These are phyloP conservation scores for Colletotrichum eremochloae DNA, from an alignment of 2,329 filamentous ascomycete species.

Conservation along the genomic window DNA sequence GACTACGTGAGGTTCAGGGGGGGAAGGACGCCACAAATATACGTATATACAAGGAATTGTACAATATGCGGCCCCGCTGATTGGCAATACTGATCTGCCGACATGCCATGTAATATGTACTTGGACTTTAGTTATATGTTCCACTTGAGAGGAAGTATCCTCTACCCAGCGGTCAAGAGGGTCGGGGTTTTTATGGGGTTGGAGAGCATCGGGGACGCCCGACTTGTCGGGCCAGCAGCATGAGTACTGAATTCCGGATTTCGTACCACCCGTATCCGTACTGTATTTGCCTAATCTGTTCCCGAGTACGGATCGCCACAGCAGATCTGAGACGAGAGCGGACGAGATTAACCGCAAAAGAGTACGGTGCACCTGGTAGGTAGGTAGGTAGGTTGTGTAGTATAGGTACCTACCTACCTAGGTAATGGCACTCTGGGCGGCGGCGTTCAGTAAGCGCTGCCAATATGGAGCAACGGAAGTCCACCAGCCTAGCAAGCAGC, in stretches of 20 bases:
- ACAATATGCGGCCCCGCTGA: not conserved
- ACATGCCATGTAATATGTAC: not conserved
- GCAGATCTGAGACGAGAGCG: slow-evolving; percentile 15
- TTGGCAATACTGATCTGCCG: slow-evolving; percentile 34
- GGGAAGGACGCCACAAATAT: too few relatives aligned
- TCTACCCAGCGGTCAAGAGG: not conserved
- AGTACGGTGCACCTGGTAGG: too few relatives aligned
- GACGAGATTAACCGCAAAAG: not conserved
- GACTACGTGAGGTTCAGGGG: slow-evolving; percentile 8
- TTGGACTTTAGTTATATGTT: too few relatives aligned
- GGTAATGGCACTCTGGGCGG: not conserved
- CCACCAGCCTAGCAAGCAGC: slow-evolving; percentile 2
- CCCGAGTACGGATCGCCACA: slow-evolving; percentile 12
- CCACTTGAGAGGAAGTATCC: not conserved
- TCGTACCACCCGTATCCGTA: too few relatives aligned
- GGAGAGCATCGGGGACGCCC: slow-evolving; percentile 24
- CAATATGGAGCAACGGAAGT: slow-evolving; percentile 13
- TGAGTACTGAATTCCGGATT: not conserved
- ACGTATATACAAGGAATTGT: too few relatives aligned
- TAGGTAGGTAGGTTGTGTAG: too few relatives aligned
- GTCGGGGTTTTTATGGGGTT: not conserved
- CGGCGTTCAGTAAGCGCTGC: slow-evolving; percentile 6
- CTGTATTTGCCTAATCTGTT: not conserved
- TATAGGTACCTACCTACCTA: too few relatives aligned
- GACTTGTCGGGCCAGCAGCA: slow-evolving; percentile 19